Evolutionary conservation across 345 rosid species (phyloP).

Genomic region (Linum tenue): DNA sequence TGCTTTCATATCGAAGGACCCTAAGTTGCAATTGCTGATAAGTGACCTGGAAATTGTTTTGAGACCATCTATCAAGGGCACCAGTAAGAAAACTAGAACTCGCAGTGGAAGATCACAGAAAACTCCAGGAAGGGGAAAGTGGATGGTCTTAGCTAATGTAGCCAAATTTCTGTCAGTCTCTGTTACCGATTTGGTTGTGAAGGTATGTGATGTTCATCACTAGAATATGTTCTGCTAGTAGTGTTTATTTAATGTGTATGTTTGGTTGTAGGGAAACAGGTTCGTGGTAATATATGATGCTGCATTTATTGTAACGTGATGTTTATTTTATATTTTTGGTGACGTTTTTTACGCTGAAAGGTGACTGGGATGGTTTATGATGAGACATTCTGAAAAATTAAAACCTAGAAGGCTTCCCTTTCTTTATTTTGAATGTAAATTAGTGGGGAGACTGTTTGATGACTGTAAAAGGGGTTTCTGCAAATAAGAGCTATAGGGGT

Average conservation of each 20-base stretch:
- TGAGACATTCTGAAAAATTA: too few species aligned
- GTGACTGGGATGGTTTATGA: too few species aligned
- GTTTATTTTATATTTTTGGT: not conserved
- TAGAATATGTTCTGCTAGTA: too few species aligned
- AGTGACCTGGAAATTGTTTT: slow-evolving; percentile 75
- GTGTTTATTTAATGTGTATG: too few species aligned
- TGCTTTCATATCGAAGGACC: slow-evolving; percentile 83
- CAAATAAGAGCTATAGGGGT: too few species aligned
- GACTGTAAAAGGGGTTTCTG: too few species aligned
- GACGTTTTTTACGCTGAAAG: not conserved
- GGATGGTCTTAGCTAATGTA: slow-evolving; percentile 81
- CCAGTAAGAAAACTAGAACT: slow-evolving; percentile 36
- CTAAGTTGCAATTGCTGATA: slow-evolving; percentile 76
- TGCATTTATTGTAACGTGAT: not conserved
- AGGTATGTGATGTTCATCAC: slow-evolving; percentile 36
- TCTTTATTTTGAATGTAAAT: too few species aligned
- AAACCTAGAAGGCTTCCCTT: too few species aligned
- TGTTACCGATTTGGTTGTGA: slow-evolving; percentile 68
- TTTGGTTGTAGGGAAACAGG: not conserved
- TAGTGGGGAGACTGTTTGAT: too few species aligned
- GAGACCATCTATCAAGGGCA: slow-evolving; percentile 55
- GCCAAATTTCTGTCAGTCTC: slow-evolving; percentile 89
- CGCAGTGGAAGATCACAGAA: slow-evolving; percentile 32
- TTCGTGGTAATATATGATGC: not conserved
- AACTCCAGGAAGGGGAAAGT: slow-evolving; percentile 66